Evolutionary conservation across 177 flowering plant species (phyloP), one percentile per base, ranked within the genome.

Genomic region (Viscum album): DNA sequence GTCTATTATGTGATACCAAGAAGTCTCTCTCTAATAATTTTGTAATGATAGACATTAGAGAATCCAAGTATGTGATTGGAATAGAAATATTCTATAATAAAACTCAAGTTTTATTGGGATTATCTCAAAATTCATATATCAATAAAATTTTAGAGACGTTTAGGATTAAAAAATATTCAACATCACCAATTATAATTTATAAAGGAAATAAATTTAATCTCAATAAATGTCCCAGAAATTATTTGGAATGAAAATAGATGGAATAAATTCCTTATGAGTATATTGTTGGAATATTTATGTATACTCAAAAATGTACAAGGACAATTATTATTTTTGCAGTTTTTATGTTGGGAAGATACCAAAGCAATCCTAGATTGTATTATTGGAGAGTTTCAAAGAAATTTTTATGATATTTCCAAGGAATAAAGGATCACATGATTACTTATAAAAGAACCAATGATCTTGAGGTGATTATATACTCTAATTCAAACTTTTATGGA

Each of bases 131-230:
- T 28, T 5, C 16, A 5, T 61, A 31, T 31, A 28, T 61, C 17
- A 61, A 61, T 17, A 61, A 61, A 31, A 34, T 61, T 61, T 34
- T 61, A 17, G 65, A 61, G 35, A 61, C 11, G 31, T 61, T 61
- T 28, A 61, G 31, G 4, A 61, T 61, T 32, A 34, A 61, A 3
- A 31, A 13, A 21, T 61, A 34, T 61, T 31, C 65, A 61, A 6
- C 65, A 6, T 17, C 23, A 4, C 11, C 31, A 3, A 24, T 61
- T 29, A 32, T 34, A 7, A 4, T 61, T 10, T 24, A 61, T 5
- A 61, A 61, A 61, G 66, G 37, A 4, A 37, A 63, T 24, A 34
- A 63, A n/a, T 63, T 63, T 21, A 63, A 37, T 63, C 66, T 63
- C 12, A 34, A 19, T 24, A 36, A 63, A 63, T 63, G 66, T 63